Conservation (phyloP, 192 early-diverging fungal genomes). For the Gorgonomyces haynaldii region DNA sequence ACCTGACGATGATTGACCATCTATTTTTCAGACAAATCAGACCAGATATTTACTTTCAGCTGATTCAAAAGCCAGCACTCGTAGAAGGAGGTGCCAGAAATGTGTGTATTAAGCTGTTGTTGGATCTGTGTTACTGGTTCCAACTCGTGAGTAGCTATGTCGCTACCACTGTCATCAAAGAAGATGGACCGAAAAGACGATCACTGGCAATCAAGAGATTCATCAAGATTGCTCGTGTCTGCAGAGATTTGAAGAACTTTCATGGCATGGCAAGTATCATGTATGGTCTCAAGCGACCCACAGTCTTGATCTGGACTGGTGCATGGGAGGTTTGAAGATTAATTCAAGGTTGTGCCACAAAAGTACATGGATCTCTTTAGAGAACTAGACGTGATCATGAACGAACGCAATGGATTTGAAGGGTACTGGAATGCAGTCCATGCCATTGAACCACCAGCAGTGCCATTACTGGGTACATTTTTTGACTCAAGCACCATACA, state of each 20-base stretch:
- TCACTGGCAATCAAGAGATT: slow-evolving; percentile 30
- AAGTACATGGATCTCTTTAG: slow-evolving; percentile 35
- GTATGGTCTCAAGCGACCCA: slow-evolving; percentile 26
- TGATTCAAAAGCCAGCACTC: slow-evolving; percentile 20
- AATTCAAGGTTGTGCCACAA: slow-evolving; percentile 14
- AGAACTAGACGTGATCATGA: slow-evolving; percentile 23
- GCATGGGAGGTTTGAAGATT: slow-evolving; percentile 39
- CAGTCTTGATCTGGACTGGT: slow-evolving; percentile 13
- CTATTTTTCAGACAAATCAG: slow-evolving; percentile 37
- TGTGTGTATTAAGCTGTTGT: slow-evolving; percentile 24
- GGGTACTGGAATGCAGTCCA: slow-evolving; percentile 35
- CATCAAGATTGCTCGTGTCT: slow-evolving; percentile 37
- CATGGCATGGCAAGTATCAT: slow-evolving; percentile 31
- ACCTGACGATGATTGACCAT: slow-evolving; percentile 37
- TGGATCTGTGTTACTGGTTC: slow-evolving; percentile 39
- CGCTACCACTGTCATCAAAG: slow-evolving; percentile 25
- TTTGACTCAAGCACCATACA: slow-evolving; percentile 29
- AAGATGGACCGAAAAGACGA: slow-evolving; percentile 33
- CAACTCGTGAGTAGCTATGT: slow-evolving; percentile 28
- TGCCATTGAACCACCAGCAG: slow-evolving; percentile 22
- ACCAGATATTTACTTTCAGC: slow-evolving; percentile 35
- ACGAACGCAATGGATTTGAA: slow-evolving; percentile 25
- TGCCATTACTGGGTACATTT: slow-evolving; percentile 37
- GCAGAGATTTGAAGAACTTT: slow-evolving; percentile 32
- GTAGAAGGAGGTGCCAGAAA: slow-evolving; percentile 19